Conservation (phyloP, 768 basidiomycete genomes). For the Leccinum barrowsii region DNA sequence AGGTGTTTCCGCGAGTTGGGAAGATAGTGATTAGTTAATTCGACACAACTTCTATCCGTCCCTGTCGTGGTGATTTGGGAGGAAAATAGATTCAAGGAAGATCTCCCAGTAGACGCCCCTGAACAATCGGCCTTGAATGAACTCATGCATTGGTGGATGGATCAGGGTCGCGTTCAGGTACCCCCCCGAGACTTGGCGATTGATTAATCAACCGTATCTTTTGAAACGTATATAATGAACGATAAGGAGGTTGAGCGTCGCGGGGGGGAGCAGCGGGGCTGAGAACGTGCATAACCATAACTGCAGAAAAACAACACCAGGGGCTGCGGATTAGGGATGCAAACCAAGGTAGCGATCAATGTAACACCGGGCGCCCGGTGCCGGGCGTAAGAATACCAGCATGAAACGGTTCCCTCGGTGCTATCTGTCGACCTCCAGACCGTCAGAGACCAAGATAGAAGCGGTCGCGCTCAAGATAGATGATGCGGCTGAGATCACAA, state of each 20-base stretch:
- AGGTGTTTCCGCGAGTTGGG: slow-evolving; percentile 22
- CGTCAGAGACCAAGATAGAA: slow-evolving; percentile 14
- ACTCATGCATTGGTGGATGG: slow-evolving; percentile 17
- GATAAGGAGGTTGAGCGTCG: neutral
- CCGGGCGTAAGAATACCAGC: slow-evolving; percentile 18
- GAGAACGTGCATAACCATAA: neutral
- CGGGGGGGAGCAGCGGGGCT: neutral
- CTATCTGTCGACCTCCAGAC: slow-evolving; percentile 2
- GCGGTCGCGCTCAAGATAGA: slow-evolving; percentile 4
- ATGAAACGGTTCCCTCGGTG: slow-evolving; percentile 9
- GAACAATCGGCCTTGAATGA: slow-evolving; percentile 22
- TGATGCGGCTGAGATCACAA: slow-evolving; percentile 6
- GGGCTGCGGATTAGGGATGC: neutral
- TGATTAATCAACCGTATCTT: slow-evolving; percentile 6
- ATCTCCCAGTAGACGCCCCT: slow-evolving; percentile 20
- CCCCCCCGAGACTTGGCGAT: slow-evolving; percentile 11
- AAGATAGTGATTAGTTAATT: slow-evolving; percentile 8
- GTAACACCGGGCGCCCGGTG: slow-evolving; percentile 12
- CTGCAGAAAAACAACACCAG: neutral
- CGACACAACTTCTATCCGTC: slow-evolving; percentile 19
- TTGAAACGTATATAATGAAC: neutral
- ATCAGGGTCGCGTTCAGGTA: slow-evolving; percentile 27
- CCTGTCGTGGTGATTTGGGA: slow-evolving; percentile 19
- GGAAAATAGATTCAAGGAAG: slow-evolving; percentile 15
- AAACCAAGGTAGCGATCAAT: slow-evolving; percentile 7